These are phyloP conservation scores for Candida broadrunensis DNA, from an alignment of 805 yeast genomes.

Conservation along the genomic window DNA sequence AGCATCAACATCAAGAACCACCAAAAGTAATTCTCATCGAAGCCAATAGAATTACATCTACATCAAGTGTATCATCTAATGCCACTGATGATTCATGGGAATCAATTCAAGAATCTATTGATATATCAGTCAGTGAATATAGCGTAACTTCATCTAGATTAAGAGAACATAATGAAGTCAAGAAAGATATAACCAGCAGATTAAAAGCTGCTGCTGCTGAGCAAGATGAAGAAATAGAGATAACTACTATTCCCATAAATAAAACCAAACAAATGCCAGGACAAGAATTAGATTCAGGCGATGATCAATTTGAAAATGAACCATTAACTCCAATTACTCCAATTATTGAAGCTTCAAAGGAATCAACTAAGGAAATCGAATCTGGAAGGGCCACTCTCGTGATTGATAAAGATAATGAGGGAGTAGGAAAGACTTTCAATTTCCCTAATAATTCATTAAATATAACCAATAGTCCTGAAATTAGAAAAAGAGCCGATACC, in stretches of 20 bases:
- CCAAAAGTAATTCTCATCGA: not conserved
- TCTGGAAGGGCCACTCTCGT: not conserved
- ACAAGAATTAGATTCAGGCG: not conserved
- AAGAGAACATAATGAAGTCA: not conserved
- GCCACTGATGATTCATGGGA: constrained; percentile 20
- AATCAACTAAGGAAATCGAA: not conserved
- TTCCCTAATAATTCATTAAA: constrained; percentile 35
- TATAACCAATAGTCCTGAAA: constrained; percentile 27
- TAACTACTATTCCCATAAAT: constrained; percentile 12
- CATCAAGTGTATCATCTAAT: constrained; percentile 1
- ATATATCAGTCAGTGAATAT: constrained; percentile 8
- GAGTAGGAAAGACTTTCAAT: constrained; percentile 32
- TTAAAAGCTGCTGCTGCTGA: not conserved
- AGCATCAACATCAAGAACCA: not conserved
- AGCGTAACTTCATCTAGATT: not conserved
- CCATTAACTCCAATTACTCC: not conserved
- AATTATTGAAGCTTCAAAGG: not conserved
- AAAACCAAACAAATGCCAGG: constrained; percentile 1
- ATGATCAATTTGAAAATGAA: not conserved
- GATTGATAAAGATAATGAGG: constrained; percentile 27
- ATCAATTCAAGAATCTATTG: constrained; percentile 25
- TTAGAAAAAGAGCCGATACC: constrained; percentile 11
- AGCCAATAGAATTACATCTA: not conserved
- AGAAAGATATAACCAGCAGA: not conserved
- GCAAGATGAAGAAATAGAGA: constrained; percentile 4